Conservation (phyloP, 106 monocot genomes). For the Xerophyta viscosa region DNA sequence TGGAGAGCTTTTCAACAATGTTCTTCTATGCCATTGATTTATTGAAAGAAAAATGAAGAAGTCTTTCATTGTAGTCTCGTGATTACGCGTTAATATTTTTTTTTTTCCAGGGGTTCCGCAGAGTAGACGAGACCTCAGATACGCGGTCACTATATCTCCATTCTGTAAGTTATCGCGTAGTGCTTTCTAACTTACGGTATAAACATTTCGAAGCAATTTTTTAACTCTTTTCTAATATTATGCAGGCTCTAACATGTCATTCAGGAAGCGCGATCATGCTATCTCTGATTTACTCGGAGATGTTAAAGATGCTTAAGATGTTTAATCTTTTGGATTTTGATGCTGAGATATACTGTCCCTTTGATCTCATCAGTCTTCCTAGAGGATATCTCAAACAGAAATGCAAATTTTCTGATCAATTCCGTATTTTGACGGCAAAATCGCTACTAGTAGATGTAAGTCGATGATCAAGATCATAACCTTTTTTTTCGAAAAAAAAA, state of each 20-base stretch:
- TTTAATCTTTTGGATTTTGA: slow-evolving; percentile 50
- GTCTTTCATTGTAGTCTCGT: no score
- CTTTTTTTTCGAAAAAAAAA: no score
- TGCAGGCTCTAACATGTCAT: slow-evolving; percentile 59
- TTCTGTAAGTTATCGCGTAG: slow-evolving; percentile 23
- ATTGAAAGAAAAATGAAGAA: no score
- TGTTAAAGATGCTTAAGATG: slow-evolving; percentile 41
- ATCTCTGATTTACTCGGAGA: slow-evolving; percentile 60
- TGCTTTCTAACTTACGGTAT: not conserved
- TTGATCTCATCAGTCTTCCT: slow-evolving; percentile 36
- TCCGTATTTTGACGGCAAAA: slow-evolving; percentile 54
- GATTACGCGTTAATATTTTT: no score
- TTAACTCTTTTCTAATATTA: not conserved
- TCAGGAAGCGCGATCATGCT: slow-evolving; percentile 45
- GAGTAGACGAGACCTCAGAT: slow-evolving; percentile 26
- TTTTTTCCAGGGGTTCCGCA: slow-evolving; percentile 40
- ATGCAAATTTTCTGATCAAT: slow-evolving; percentile 35
- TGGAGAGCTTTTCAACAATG: no score
- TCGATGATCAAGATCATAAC: no score
- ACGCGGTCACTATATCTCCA: slow-evolving; percentile 53
- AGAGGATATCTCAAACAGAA: slow-evolving; percentile 53
- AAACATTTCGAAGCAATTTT: not conserved
- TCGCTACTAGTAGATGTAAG: slow-evolving; percentile 43
- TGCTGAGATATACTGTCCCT: slow-evolving; percentile 52
- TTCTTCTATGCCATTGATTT: no score